These are phyloP conservation scores for Gastrolobium villosum DNA, from an alignment of 306 rosid species.

Conservation along the genomic window DNA sequence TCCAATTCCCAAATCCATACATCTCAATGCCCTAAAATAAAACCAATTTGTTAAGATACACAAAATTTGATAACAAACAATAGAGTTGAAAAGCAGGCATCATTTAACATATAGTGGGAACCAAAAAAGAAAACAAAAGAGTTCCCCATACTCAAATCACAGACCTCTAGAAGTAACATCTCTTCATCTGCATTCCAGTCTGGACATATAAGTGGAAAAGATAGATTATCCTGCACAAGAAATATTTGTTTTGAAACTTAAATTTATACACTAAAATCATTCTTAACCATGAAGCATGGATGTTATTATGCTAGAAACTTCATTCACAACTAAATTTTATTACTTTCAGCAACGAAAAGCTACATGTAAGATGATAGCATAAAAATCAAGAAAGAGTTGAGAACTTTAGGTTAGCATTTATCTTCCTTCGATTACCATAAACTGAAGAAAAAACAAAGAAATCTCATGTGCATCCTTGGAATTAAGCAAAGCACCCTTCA, in stretches of 20 bases:
- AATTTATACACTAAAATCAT: constrained; percentile 19
- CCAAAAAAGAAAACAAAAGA: constrained; percentile 7
- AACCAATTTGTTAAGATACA: constrained; percentile 28
- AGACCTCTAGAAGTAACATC: constrained; percentile 83
- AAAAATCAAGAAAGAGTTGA: constrained; percentile 36
- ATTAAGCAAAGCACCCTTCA: neutral
- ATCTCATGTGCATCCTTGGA: constrained; percentile 16
- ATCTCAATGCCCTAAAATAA: constrained; percentile 75
- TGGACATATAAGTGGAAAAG: constrained; percentile 84
- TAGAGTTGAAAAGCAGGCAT: constrained; percentile 18
- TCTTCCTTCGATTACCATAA: constrained; percentile 7
- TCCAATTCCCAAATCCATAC: constrained; percentile 95
- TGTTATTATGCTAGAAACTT: constrained; percentile 29
- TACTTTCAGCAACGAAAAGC: constrained; percentile 29
- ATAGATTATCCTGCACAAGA: constrained; percentile 80
- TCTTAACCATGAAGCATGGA: constrained; percentile 2
- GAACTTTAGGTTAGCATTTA: constrained; percentile 32
- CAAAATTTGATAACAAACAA: constrained; percentile 29
- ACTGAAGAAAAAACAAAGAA: neutral
- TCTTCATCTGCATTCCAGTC: constrained; percentile 97
- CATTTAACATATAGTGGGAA: constrained; percentile 18
- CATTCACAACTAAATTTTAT: constrained; percentile 6
- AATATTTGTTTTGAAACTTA: constrained; percentile 4
- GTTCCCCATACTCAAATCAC: constrained; percentile 38
- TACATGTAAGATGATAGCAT: neutral